A percentile compares a stretch with the other conserved stretches of the same genome.
Evolutionary conservation across 306 rosid species (phyloP).

Genomic region (Vicia faba): DNA sequence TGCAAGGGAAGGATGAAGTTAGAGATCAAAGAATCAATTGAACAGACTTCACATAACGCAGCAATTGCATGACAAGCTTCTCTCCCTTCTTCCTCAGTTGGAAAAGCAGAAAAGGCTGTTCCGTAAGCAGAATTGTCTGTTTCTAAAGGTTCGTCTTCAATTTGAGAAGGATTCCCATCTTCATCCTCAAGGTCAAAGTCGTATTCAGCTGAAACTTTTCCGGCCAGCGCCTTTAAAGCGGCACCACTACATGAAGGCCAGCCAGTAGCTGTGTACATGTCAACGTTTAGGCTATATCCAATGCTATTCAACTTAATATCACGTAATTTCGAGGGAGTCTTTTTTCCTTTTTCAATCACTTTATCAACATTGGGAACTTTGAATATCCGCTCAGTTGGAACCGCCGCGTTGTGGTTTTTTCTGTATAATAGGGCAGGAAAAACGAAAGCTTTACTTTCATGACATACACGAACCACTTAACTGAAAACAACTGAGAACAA

Average conservation of each 20-base stretch:
- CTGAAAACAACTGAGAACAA: conserved; percentile 24
- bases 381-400: conserved; percentile 67
- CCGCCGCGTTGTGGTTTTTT: conserved; percentile 52
- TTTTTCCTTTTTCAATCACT: conserved; percentile 78
- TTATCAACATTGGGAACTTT: conserved; percentile 75
- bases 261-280: conserved; percentile 77
- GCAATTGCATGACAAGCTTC: conserved; percentile 98
- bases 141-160: conserved; percentile 39
- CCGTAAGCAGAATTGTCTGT: conserved; percentile 64
- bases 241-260: conserved; percentile 90
- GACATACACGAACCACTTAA: background rate
- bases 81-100: conserved; percentile 64
- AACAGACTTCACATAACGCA: conserved; percentile 90
- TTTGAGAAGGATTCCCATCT: conserved; percentile 43
- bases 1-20: conserved; percentile 96
- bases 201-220: conserved; percentile 84
- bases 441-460: conserved; percentile 17
- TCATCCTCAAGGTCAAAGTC: conserved; percentile 56
- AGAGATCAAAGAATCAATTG: conserved; percentile 87
- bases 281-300: conserved; percentile 50
- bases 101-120: conserved; percentile 69
- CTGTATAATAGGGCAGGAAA: conserved; percentile 49
- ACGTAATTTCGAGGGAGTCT: conserved; percentile 60
- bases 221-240: conserved; percentile 78
- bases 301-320: conserved; percentile 61